These are phyloP conservation scores for Cladorrhinum sp. DNA, from an alignment of 2,329 filamentous ascomycete species.

Conservation along the genomic window DNA sequence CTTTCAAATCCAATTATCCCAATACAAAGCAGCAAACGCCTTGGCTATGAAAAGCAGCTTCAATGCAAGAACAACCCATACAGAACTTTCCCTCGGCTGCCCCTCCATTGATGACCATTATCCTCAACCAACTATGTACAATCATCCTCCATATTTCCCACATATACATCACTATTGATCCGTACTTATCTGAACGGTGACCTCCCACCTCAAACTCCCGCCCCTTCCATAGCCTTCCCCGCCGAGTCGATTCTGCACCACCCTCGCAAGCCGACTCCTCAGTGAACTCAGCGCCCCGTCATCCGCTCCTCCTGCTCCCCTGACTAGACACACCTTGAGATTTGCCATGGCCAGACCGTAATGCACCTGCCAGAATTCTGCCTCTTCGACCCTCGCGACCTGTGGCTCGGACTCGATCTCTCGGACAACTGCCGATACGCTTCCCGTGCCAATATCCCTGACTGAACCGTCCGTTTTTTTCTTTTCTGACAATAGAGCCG, in stretches of 20 bases:
- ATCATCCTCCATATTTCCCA: background rate
- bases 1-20: background rate
- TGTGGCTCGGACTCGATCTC: conserved; percentile 80
- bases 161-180: conserved; percentile 27
- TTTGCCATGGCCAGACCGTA: conserved; percentile 97
- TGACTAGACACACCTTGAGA: conserved; percentile 70
- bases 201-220: conserved; percentile 83
- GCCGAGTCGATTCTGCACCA: conserved; percentile 82
- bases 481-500: conserved; percentile 28
- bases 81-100: background rate
- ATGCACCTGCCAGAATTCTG: conserved; percentile 97
- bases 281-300: conserved; percentile 71
- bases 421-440: conserved; percentile 71
- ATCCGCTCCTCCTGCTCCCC: conserved; percentile 54
- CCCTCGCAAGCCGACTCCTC: conserved; percentile 69
- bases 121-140: background rate
- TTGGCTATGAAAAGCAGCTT: background rate
- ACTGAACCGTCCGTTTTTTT: conserved; percentile 9
- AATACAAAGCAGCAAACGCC: background rate
- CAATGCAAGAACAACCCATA: background rate
- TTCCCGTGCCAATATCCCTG: conserved; percentile 30
- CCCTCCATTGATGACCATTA: background rate
- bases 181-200: conserved; percentile 73
- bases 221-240: conserved; percentile 77
- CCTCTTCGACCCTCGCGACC: conserved; percentile 78